phyloP scores from a whole-genome alignment of 495 filamentous ascomycete genomes.

The Xylaria telfairii region DNA sequence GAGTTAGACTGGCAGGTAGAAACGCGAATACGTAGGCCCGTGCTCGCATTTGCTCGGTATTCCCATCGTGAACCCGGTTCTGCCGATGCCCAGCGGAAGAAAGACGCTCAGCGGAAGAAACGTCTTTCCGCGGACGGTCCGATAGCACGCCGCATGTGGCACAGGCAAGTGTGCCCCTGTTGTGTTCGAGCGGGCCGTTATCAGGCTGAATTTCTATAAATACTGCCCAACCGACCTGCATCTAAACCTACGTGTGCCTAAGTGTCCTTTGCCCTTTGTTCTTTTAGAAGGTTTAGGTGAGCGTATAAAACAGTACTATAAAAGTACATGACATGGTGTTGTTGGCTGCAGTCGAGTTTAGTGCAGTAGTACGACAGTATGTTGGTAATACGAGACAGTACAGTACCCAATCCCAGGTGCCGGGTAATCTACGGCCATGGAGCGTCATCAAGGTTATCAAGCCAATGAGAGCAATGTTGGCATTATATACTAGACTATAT shows the following conservation, averaged over 20 bases:
- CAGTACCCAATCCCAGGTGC: background rate
- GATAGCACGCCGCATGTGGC: background rate
- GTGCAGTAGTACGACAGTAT: no score
- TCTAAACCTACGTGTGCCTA: background rate
- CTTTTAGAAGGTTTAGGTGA: background rate
- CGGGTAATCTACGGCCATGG: conserved; percentile 13
- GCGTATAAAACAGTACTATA: background rate
- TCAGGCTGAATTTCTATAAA: background rate
- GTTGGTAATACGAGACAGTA: no score
- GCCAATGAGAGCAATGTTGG: no score
- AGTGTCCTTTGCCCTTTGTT: background rate
- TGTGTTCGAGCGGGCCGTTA: background rate
- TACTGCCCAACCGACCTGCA: background rate
- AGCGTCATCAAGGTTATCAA: background rate
- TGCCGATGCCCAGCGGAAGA: background rate
- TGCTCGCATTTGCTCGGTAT: background rate
- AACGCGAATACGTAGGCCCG: background rate
- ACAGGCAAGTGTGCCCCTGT: background rate
- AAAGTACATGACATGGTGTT: no score
- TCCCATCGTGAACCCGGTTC: no score
- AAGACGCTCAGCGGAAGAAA: background rate
- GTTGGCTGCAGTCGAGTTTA: background rate
- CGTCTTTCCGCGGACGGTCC: conserved; percentile 4
- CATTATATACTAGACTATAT: background rate
- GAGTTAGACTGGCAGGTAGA: no score